Conservation (phyloP, 1,284 basidiomycete genomes). For the Sphaerobolus stellatus region DNA sequence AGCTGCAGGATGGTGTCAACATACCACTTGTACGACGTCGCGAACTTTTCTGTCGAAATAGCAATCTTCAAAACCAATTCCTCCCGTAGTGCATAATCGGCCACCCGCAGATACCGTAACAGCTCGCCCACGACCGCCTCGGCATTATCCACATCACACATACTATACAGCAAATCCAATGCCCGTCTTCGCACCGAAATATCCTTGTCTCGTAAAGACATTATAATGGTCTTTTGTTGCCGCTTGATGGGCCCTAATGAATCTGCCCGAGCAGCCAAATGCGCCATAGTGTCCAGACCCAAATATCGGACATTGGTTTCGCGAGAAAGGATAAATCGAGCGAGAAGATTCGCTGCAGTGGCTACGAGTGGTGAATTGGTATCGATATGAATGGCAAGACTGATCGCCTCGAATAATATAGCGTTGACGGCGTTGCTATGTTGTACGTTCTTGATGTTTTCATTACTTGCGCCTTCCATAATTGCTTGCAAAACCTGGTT, state of each 20-base stretch:
- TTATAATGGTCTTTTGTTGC: conserved; percentile 94
- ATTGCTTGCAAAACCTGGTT: conserved; percentile 87
- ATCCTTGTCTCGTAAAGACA: conserved; percentile 93
- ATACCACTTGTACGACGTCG: conserved; percentile 93
- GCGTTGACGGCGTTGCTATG: conserved; percentile 99
- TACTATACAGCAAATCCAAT: conserved; percentile 94
- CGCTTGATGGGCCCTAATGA: conserved; percentile 91
- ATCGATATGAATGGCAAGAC: conserved; percentile 95
- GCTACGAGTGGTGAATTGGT: conserved; percentile 87
- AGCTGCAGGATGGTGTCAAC: conserved; percentile 94
- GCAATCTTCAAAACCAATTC: conserved; percentile 99
- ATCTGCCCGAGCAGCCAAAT: conserved; percentile 90
- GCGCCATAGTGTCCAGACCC: conserved; percentile 97
- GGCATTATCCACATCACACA: conserved; percentile 97
- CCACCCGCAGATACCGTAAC: conserved; percentile 87
- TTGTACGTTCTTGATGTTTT: conserved; percentile 92
- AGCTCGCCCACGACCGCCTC: conserved; percentile 95
- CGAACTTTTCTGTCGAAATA: conserved; percentile 96
- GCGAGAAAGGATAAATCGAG: conserved; percentile 94
- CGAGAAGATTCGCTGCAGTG: conserved; percentile 89
- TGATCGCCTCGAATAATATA: conserved; percentile 97
- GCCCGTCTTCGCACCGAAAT: conserved; percentile 95
- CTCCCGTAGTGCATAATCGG: conserved; percentile 94
- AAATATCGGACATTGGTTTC: conserved; percentile 99
- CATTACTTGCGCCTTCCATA: conserved; percentile 86